Conservation (phyloP, 345 rosid genomes). For the Citrus sinensis region DNA sequence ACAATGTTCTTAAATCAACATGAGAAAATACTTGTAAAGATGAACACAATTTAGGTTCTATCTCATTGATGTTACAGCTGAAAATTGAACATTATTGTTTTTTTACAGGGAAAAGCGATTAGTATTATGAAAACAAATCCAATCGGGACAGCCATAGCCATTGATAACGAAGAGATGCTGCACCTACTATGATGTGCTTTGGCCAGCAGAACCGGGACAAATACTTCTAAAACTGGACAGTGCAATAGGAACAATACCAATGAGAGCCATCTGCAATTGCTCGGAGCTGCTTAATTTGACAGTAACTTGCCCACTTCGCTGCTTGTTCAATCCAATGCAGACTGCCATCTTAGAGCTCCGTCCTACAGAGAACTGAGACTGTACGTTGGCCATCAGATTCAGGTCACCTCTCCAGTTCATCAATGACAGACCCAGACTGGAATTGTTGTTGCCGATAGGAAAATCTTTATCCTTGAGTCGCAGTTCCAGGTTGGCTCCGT, state of each 20-base stretch:
- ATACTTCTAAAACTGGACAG: slow-evolving; percentile 22
- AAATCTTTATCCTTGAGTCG: slow-evolving; percentile 31
- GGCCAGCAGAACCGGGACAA: slow-evolving; percentile 11
- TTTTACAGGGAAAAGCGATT: not conserved
- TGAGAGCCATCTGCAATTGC: slow-evolving; percentile 28
- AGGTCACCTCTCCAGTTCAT: slow-evolving; percentile 34
- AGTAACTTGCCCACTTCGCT: slow-evolving; percentile 36
- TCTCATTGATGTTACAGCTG: not conserved
- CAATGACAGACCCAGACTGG: slow-evolving; percentile 34
- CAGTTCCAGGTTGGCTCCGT: slow-evolving; percentile 37
- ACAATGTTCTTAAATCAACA: too few species aligned
- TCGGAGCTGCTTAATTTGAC: slow-evolving; percentile 44
- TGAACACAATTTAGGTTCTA: not conserved
- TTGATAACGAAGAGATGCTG: not conserved
- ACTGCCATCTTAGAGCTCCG: slow-evolving; percentile 29
- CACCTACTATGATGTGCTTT: slow-evolving; percentile 1
- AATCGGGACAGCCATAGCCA: not conserved
- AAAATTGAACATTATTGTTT: not conserved
- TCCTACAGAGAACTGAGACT: slow-evolving; percentile 38
- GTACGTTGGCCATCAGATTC: slow-evolving; percentile 33
- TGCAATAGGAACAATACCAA: slow-evolving; percentile 34
- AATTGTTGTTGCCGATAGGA: slow-evolving; percentile 29
- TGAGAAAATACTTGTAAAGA: not conserved
- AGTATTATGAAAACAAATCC: not conserved
- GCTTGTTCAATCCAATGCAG: slow-evolving; percentile 39